Conservation (phyloP, 129 eudicot species). For the Glebionis coronaria region DNA sequence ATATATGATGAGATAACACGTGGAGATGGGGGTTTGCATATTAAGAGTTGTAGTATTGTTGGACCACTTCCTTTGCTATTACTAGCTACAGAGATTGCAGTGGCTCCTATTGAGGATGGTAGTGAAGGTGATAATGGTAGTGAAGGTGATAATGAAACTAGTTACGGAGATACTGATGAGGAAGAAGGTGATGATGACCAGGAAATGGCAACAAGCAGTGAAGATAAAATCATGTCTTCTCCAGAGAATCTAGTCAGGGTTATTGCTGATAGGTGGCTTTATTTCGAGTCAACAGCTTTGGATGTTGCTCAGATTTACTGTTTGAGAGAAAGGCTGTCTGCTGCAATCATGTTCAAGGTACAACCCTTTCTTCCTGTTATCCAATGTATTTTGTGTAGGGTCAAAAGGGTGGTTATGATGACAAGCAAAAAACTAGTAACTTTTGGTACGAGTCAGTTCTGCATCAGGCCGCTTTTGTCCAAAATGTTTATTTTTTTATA, state of each 20-base stretch:
- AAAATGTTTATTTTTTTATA: too few relatives aligned
- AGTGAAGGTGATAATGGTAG: slow-evolving; percentile 35
- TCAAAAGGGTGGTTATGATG: too few relatives aligned
- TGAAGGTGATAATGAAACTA: slow-evolving; percentile 41
- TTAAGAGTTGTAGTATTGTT: slow-evolving; percentile 62
- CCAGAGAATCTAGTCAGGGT: slow-evolving; percentile 73
- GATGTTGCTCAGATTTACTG: slow-evolving; percentile 94
- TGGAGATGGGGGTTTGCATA: slow-evolving; percentile 68
- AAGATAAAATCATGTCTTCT: slow-evolving; percentile 64
- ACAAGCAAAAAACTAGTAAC: too few relatives aligned
- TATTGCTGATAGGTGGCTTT: slow-evolving; percentile 87
- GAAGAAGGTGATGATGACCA: slow-evolving; percentile 39
- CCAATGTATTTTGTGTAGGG: not conserved
- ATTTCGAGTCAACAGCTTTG: slow-evolving; percentile 71
- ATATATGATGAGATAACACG: slow-evolving; percentile 83
- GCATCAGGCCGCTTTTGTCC: too few relatives aligned
- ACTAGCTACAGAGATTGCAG: slow-evolving; percentile 84
- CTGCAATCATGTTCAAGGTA: slow-evolving; percentile 77
- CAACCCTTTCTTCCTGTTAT: not conserved
- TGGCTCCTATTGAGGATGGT: slow-evolving; percentile 52
- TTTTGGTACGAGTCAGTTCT: too few relatives aligned
- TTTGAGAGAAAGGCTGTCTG: slow-evolving; percentile 82
- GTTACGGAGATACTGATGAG: slow-evolving; percentile 42
- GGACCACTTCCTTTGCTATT: slow-evolving; percentile 76
- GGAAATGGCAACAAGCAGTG: slow-evolving; percentile 26